Conservation (phyloP, 2,329 filamentous ascomycete genomes). For the Sporothrix pseudoabietina region DNA sequence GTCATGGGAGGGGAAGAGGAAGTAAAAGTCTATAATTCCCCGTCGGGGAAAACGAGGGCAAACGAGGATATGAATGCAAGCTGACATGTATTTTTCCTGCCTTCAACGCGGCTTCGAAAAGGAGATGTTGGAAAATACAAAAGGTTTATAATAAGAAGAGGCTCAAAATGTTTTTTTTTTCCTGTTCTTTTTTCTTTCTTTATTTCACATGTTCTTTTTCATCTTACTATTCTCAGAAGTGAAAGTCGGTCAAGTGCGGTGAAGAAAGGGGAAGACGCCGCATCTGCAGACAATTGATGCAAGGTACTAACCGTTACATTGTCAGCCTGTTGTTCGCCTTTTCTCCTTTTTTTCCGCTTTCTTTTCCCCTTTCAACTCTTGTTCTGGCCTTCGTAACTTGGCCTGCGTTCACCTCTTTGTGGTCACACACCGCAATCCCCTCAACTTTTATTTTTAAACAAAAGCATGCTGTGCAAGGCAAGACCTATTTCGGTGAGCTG, state of each 20-base stretch:
- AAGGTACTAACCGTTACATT: background rate
- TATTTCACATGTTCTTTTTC: background rate
- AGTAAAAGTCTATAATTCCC: background rate
- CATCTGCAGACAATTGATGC: conserved; percentile 1
- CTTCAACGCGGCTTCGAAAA: background rate
- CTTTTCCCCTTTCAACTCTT: background rate
- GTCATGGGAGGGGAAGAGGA: background rate
- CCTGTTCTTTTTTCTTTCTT: background rate
- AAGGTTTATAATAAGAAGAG: background rate
- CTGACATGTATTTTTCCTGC: background rate
- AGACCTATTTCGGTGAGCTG: conserved; percentile 15
- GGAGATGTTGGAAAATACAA: background rate
- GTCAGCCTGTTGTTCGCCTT: background rate
- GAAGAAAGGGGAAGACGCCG: background rate
- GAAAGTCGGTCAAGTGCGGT: background rate
- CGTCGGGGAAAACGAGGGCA: background rate
- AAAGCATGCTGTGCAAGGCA: conserved; percentile 11
- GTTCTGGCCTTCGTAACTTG: background rate
- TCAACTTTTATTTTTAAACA: background rate
- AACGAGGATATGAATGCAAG: background rate
- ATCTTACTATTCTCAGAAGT: background rate
- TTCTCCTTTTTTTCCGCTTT: background rate
- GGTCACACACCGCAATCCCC: background rate
- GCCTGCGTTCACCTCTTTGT: background rate
- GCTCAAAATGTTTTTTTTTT: background rate